Evolutionary conservation across 1,139 yeast species (phyloP).

Genomic region (Pichia sp.): DNA sequence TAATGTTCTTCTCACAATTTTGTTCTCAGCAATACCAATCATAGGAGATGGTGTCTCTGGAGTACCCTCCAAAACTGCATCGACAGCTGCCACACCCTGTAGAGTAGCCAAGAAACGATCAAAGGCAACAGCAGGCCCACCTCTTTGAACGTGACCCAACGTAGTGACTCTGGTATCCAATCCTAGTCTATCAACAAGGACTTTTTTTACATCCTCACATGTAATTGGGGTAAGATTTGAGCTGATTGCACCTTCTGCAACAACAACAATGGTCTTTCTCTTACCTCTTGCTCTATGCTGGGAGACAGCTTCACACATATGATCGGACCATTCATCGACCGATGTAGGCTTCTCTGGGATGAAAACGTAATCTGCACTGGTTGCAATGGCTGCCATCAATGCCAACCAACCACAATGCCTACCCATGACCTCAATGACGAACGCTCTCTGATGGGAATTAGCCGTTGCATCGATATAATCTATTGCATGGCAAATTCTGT

Average conservation of each 20-base stretch:
- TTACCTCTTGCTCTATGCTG: slow-evolving; percentile 69
- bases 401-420: slow-evolving; percentile 89
- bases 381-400: slow-evolving; percentile 75
- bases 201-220: slow-evolving; percentile 63
- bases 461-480: slow-evolving; percentile 85
- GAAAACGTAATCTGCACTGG: slow-evolving; percentile 75
- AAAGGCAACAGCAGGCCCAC: slow-evolving; percentile 80
- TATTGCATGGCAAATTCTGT: slow-evolving; percentile 70
- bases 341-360: slow-evolving; percentile 76
- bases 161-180: slow-evolving; percentile 76
- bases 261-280: slow-evolving; percentile 74
- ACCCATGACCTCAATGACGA: slow-evolving; percentile 87
- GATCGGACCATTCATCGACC: slow-evolving; percentile 58
- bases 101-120: slow-evolving; percentile 72
- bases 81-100: slow-evolving; percentile 82
- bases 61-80: slow-evolving; percentile 64
- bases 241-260: slow-evolving; percentile 80
- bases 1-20: slow-evolving; percentile 62
- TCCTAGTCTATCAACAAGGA: slow-evolving; percentile 59
- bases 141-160: slow-evolving; percentile 81
- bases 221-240: slow-evolving; percentile 61
- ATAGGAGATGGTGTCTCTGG: slow-evolving; percentile 74
- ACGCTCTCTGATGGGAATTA: slow-evolving; percentile 76
- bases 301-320: slow-evolving; percentile 58
- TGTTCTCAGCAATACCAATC: slow-evolving; percentile 69